Conservation (phyloP, 306 rosid species). For the Trichosanthes truncata region DNA sequence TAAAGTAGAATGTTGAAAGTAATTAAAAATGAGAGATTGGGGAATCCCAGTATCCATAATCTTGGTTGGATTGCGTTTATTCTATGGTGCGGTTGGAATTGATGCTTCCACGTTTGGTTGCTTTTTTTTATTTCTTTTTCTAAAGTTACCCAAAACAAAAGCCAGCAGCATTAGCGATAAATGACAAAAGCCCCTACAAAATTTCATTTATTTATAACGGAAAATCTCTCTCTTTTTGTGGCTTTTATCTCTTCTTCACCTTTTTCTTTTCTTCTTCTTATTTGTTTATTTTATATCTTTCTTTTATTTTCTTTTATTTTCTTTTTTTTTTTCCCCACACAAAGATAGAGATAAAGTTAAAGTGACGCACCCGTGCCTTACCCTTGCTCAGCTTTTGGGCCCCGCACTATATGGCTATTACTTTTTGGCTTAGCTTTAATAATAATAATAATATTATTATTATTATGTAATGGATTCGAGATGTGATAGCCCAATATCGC, state of each 20-base stretch:
- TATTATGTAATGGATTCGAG: not conserved
- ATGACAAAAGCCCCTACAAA: not conserved
- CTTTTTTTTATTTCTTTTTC: not conserved
- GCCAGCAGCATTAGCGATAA: not conserved
- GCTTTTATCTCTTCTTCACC: not conserved
- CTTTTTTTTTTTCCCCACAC: not conserved
- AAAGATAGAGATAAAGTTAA: slow-evolving; percentile 26
- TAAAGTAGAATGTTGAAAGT: no score
- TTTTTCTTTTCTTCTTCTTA: slow-evolving; percentile 5
- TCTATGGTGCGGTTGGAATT: slow-evolving; percentile 35
- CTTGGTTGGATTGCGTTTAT: slow-evolving; percentile 68
- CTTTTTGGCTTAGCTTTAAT: not conserved
- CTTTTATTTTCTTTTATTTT: no score
- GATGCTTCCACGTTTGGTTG: slow-evolving; percentile 33
- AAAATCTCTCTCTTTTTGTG: not conserved
- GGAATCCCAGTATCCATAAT: slow-evolving; percentile 33
- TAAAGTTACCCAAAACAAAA: slow-evolving; percentile 10
- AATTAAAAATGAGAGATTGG: not conserved
- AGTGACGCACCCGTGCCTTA: slow-evolving; percentile 32
- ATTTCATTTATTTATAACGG: not conserved
- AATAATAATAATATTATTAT: not conserved
- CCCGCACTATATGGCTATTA: not conserved
- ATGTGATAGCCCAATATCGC: not conserved
- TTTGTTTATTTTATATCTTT: not conserved
- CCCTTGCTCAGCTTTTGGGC: slow-evolving; percentile 26